Evolutionary conservation across 805 yeast species (phyloP).

Genomic region (Kazachstania taianensis): DNA sequence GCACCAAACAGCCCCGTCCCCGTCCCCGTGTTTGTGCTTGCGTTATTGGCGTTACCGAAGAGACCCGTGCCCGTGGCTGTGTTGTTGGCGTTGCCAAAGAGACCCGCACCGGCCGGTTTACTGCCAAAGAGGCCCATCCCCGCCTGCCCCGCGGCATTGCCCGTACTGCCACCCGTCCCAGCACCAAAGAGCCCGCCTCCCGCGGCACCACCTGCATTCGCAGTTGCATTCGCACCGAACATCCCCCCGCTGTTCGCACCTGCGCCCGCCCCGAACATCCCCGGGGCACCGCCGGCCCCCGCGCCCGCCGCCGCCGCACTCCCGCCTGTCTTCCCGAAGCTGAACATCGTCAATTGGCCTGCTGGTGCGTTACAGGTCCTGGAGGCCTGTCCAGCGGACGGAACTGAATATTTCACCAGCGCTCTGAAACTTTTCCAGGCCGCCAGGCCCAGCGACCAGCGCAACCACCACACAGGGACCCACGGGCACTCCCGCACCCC

Average conservation of each 20-base stretch:
- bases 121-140: constrained; percentile 31
- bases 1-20: constrained; percentile 9
- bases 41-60: constrained; percentile 8
- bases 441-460: too few species aligned
- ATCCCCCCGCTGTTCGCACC: constrained; percentile 22
- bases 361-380: too few species aligned
- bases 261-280: constrained; percentile 14
- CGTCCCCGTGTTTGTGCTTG: constrained; percentile 2
- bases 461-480: too few species aligned
- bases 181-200: constrained; percentile 18
- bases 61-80: constrained; percentile 7
- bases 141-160: constrained; percentile 10
- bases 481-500: too few species aligned
- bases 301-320: too few species aligned
- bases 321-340: constrained; percentile 3
- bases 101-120: constrained; percentile 20
- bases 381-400: too few species aligned
- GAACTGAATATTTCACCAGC: too few species aligned
- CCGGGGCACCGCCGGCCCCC: not conserved
- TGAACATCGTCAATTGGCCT: constrained; percentile 3
- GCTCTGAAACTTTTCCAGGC: too few species aligned
- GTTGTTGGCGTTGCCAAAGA: constrained; percentile 21
- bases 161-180: constrained; percentile 8
- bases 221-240: constrained; percentile 21
- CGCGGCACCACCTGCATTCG: constrained; percentile 8